Evolutionary conservation across 805 yeast species (phyloP).

Genomic region (Myxozyma neotropica): DNA sequence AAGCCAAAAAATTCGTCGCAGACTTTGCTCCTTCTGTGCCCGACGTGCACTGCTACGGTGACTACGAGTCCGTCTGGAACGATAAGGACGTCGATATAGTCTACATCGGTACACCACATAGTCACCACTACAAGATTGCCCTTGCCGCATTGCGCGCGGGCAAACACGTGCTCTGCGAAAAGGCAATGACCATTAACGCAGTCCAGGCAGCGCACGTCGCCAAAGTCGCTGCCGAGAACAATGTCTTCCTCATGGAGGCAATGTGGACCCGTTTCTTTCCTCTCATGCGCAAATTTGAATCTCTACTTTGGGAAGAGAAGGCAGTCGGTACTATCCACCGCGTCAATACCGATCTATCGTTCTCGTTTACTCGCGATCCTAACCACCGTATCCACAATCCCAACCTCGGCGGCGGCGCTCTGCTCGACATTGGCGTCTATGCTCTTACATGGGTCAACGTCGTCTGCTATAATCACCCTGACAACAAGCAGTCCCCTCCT

Average conservation of each 20-base stretch:
- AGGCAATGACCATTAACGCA: constrained; percentile 54
- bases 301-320: constrained; percentile 47
- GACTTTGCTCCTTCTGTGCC: constrained; percentile 36
- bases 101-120: constrained; percentile 46
- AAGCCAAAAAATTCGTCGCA: constrained; percentile 37
- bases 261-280: constrained; percentile 56
- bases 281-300: constrained; percentile 44
- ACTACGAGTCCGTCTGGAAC: constrained; percentile 49
- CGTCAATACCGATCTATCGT: constrained; percentile 49
- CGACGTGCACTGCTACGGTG: constrained; percentile 33
- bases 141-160: constrained; percentile 48
- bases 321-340: constrained; percentile 52
- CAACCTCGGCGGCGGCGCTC: constrained; percentile 57
- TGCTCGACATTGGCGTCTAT: constrained; percentile 60
- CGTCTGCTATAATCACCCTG: constrained; percentile 25
- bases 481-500: constrained; percentile 16
- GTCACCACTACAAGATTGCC: constrained; percentile 50
- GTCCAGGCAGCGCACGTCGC: constrained; percentile 50
- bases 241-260: constrained; percentile 59
- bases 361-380: constrained; percentile 36
- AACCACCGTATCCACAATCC: constrained; percentile 49
- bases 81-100: constrained; percentile 51
- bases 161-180: constrained; percentile 57
- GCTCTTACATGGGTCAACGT: constrained; percentile 47
- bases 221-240: constrained; percentile 49